phyloP scores from a whole-genome alignment of 148 eudicot species.

The Vaccinium macrocarpon region DNA sequence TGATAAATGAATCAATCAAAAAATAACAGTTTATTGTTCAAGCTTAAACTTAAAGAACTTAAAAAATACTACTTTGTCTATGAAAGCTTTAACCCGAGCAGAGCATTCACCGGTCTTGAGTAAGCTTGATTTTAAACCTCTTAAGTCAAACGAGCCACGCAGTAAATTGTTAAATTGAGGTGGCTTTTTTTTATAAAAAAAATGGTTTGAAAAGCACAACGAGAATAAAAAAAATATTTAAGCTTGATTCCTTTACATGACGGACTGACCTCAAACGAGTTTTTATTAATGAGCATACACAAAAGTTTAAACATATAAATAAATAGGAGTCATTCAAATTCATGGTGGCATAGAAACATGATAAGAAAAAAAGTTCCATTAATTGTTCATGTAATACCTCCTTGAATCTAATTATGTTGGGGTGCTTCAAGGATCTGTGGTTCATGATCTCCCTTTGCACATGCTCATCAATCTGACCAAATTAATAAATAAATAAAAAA shows the following conservation, averaged over 20 bases:
- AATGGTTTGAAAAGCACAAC: neutral
- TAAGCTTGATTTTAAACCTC: neutral
- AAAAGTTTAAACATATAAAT: neutral
- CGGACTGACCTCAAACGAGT: neutral
- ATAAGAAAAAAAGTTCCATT: neutral
- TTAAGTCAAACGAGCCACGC: neutral
- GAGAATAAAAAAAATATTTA: neutral
- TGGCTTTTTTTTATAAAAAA: too few species aligned
- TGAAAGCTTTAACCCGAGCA: neutral
- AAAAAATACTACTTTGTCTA: too few species aligned
- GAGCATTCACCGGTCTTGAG: neutral
- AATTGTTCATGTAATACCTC: constrained; percentile 41
- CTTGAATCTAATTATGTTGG: constrained; percentile 77
- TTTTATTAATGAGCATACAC: neutral
- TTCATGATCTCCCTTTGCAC: constrained; percentile 91
- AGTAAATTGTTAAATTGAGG: neutral
- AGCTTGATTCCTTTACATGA: neutral
- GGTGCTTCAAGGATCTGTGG: constrained; percentile 84
- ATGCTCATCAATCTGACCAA: constrained; percentile 82
- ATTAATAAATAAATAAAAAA: neutral
- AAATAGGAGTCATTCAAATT: neutral
- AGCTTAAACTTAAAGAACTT: neutral
- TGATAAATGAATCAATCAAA: neutral
- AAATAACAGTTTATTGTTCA: neutral
- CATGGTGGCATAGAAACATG: neutral